phyloP scores from a whole-genome alignment of 1,139 yeast genomes.

The Taphrina deformans region DNA sequence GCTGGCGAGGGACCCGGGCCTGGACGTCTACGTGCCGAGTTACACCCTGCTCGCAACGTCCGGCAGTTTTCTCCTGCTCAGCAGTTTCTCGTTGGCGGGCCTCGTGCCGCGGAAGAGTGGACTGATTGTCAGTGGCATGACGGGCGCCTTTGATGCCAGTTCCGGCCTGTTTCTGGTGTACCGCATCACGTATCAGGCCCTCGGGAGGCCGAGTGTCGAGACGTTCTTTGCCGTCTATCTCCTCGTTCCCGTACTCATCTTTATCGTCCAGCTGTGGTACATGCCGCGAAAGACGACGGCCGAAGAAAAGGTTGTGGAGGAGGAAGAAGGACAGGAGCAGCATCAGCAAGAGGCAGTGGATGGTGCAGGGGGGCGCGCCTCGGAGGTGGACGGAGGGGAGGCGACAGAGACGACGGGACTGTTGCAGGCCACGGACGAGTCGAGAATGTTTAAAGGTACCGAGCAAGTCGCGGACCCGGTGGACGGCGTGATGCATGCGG shows the following conservation, averaged over 20 bases:
- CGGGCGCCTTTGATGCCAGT: conserved; percentile 78
- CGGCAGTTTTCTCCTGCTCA: conserved; percentile 78
- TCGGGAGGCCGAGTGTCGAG: conserved; percentile 47
- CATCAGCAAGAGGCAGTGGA: conserved; percentile 47
- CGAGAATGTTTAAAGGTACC: conserved; percentile 33
- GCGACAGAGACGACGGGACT: conserved; percentile 60
- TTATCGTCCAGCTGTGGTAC: conserved; percentile 66
- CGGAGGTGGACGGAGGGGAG: background rate
- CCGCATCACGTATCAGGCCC: conserved; percentile 56
- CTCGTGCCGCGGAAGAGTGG: conserved; percentile 73
- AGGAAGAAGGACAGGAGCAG: conserved; percentile 67
- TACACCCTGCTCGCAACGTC: conserved; percentile 70
- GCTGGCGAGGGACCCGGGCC: conserved; percentile 43
- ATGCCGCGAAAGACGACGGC: conserved; percentile 68
- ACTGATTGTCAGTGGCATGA: conserved; percentile 64
- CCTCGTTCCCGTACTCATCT: conserved; percentile 70
- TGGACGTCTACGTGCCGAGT: conserved; percentile 66
- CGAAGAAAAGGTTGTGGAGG: conserved; percentile 41
- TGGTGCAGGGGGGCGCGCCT: background rate
- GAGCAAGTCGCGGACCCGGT: conserved; percentile 18
- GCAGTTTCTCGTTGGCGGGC: conserved; percentile 76
- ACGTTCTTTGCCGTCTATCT: conserved; percentile 67
- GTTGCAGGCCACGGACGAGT: conserved; percentile 27
- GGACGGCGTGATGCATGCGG: conserved; percentile 17
- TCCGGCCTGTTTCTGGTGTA: conserved; percentile 71